Evolutionary conservation across 129 eudicot species (phyloP).

Genomic region (Centella asiatica): DNA sequence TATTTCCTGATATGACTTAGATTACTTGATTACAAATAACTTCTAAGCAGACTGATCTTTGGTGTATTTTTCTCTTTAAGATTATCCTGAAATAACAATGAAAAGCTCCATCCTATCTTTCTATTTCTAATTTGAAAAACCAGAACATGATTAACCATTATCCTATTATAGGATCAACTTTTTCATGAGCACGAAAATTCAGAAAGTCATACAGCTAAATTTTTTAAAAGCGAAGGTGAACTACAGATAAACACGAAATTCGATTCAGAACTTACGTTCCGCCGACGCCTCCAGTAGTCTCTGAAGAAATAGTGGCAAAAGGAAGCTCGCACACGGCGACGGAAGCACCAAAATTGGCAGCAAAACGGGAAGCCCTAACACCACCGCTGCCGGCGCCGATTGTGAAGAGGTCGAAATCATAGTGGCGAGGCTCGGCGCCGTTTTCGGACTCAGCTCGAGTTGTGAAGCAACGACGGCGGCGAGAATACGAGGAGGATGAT

Average conservation of each 20-base stretch:
- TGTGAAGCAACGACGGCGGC: conserved; percentile 34
- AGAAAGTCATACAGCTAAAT: background rate
- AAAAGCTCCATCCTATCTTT: no score
- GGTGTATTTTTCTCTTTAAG: no score
- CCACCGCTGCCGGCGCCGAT: conserved; percentile 99
- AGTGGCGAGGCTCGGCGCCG: conserved; percentile 56
- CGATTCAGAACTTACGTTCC: conserved; percentile 68
- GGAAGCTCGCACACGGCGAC: conserved; percentile 98
- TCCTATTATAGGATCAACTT: background rate
- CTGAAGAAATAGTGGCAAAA: conserved; percentile 80
- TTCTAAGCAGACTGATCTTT: no score
- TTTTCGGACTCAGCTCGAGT: conserved; percentile 53
- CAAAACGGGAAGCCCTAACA: conserved; percentile 96
- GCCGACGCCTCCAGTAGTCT: conserved; percentile 87
- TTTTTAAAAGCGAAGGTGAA: background rate
- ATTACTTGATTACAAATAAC: no score
- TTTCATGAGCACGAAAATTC: background rate
- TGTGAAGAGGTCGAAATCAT: conserved; percentile 85
- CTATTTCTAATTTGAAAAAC: background rate
- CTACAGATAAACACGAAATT: background rate
- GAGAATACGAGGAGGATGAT: background rate
- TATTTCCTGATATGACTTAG: no score
- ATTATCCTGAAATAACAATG: no score
- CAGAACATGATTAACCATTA: background rate
- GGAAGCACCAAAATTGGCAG: conserved; percentile 80